Evolutionary conservation across 2,329 filamentous ascomycete species (phyloP).

Genomic region (Pestalotiopsis sp.): DNA sequence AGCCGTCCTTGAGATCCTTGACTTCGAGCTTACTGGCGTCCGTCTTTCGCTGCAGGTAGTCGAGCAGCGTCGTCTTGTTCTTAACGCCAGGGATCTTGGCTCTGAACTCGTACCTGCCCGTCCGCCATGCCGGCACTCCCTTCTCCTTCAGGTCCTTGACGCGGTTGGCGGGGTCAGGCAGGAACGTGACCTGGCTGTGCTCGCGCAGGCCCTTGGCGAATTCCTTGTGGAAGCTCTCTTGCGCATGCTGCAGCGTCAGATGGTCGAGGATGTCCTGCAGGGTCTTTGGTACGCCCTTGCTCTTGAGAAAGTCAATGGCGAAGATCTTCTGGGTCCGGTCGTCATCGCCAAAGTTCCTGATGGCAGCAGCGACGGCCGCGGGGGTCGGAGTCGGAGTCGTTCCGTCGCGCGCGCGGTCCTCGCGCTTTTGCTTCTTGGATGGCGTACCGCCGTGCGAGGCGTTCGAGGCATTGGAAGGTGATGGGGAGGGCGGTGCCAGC

Average conservation of each 20-base stretch:
- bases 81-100: conserved; percentile 81
- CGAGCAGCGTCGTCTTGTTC: conserved; percentile 75
- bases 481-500: conserved; percentile 63
- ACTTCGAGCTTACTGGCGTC: conserved; percentile 82
- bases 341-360: conserved; percentile 75
- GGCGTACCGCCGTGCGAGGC: conserved; percentile 61
- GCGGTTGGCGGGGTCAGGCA: conserved; percentile 60
- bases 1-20: conserved; percentile 93
- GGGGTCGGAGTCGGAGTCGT: conserved; percentile 29
- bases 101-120: conserved; percentile 79
- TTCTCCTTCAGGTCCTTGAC: conserved; percentile 58
- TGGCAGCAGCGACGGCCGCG: conserved; percentile 45
- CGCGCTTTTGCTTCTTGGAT: conserved; percentile 65
- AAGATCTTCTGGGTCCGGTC: conserved; percentile 88
- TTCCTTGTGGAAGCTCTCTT: conserved; percentile 62
- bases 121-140: conserved; percentile 65
- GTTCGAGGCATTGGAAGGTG: conserved; percentile 54
- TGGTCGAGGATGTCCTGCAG: conserved; percentile 81
- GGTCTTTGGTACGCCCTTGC: conserved; percentile 67
- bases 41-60: conserved; percentile 78
- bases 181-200: conserved; percentile 62
- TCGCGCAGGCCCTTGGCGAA: conserved; percentile 70
- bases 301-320: conserved; percentile 80
- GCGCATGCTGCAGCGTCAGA: conserved; percentile 68
- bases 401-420: conserved; percentile 29